Conservation (phyloP, 2,329 filamentous ascomycete genomes). For the Sporothrix pallida region DNA sequence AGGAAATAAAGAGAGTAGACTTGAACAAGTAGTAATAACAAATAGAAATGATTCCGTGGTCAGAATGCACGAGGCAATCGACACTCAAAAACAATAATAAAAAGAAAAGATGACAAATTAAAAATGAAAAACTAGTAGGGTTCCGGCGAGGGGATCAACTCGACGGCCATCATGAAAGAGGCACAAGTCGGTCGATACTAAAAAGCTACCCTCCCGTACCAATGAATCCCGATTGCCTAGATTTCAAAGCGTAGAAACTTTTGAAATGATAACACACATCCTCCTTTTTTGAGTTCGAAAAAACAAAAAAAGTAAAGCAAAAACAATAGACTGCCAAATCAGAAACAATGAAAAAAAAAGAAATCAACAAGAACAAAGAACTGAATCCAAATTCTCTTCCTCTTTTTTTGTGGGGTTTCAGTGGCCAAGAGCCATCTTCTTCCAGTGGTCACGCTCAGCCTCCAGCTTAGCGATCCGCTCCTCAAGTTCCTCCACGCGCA, state of each 20-base stretch:
- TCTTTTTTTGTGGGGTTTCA: constrained; percentile 34
- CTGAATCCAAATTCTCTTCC: constrained; percentile 35
- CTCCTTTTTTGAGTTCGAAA: constrained; percentile 7
- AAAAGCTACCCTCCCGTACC: constrained; percentile 33
- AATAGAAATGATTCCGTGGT: not conserved
- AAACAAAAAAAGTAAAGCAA: constrained; percentile 6
- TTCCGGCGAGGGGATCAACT: constrained; percentile 20
- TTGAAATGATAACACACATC: constrained; percentile 20
- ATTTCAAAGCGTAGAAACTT: constrained; percentile 29
- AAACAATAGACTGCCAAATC: constrained; percentile 11
- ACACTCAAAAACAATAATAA: not conserved
- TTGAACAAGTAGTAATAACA: constrained; percentile 12
- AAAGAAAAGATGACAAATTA: not conserved
- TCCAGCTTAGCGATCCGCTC: constrained; percentile 72
- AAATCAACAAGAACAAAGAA: constrained; percentile 35
- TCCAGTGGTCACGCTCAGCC: constrained; percentile 70
- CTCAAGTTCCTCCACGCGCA: constrained; percentile 76
- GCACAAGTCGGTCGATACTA: not conserved
- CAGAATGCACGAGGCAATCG: constrained; percentile 1
- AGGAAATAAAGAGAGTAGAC: constrained; percentile 4
- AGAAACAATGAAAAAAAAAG: constrained; percentile 10
- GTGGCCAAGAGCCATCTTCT: constrained; percentile 57
- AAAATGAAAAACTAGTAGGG: constrained; percentile 5
- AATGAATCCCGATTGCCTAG: constrained; percentile 16
- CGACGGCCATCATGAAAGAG: constrained; percentile 23